Conservation (phyloP, 2,329 filamentous ascomycete species). For the Beauveria pseudobassiana region DNA sequence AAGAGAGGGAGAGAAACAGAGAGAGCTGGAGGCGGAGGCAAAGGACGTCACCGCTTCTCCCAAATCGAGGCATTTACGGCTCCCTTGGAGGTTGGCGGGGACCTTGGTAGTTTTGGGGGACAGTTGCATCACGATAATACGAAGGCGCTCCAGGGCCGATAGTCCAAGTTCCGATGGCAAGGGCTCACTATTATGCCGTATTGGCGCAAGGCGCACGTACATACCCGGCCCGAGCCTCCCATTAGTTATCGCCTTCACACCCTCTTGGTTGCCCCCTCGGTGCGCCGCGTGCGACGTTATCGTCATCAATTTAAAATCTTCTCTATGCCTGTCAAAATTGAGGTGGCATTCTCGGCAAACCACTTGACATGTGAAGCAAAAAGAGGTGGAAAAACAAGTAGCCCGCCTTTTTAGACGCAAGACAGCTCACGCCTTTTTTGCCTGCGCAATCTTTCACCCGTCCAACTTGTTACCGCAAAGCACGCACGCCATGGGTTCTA, state of each 20-base stretch:
- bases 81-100: not conserved
- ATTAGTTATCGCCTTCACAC: not conserved
- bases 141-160: not conserved
- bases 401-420: no score
- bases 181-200: not conserved
- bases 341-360: no score
- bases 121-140: not conserved
- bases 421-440: no score
- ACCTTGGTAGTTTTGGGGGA: no score
- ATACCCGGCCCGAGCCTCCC: not conserved
- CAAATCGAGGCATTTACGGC: not conserved
- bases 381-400: no score
- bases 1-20: not conserved
- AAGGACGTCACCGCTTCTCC: not conserved
- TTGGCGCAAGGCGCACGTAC: not conserved
- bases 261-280: not conserved
- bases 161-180: not conserved
- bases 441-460: no score
- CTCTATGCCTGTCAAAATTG: no score
- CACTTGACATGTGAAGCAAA: no score
- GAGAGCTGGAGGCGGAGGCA: not conserved
- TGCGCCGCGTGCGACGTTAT: not conserved
- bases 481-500: slow-evolving; percentile 3
- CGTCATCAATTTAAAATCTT: no score
- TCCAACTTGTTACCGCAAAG: not conserved